A percentile compares a stretch with the other conserved stretches of the same genome.
Evolutionary conservation across 169 alveolate genomes (phyloP).

Genomic region (Perkinsus marinus): DNA sequence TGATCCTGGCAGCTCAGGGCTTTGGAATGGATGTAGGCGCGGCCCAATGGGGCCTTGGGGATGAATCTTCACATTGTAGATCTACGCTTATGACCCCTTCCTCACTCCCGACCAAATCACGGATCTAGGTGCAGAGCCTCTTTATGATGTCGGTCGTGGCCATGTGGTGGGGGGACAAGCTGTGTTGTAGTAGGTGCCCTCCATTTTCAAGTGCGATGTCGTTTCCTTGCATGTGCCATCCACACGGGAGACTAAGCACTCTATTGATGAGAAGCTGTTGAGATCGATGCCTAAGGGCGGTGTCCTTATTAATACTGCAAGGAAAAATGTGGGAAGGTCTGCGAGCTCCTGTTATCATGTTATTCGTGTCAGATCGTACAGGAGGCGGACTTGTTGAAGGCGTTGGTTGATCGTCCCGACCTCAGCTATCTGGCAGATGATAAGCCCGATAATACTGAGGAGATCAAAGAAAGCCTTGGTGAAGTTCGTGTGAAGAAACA

Average conservation of each 20-base stretch:
- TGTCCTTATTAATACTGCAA: slow-evolving; percentile 20
- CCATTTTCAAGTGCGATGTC: neutral
- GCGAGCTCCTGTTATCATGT: neutral
- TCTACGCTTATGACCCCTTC: neutral
- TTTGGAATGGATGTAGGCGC: slow-evolving; percentile 17
- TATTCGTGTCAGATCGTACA: neutral
- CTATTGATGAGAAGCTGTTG: slow-evolving; percentile 21
- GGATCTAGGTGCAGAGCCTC: neutral
- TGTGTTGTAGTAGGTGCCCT: neutral
- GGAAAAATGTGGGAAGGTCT: neutral
- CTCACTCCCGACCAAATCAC: neutral
- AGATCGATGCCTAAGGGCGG: slow-evolving; percentile 28
- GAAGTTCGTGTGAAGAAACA: neutral
- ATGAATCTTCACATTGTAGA: neutral
- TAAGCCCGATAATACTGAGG: neutral
- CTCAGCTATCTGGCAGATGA: slow-evolving; percentile 8
- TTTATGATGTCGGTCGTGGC: neutral
- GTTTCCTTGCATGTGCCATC: slow-evolving; percentile 22
- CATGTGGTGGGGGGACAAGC: no score
- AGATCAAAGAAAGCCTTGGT: neutral
- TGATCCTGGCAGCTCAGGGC: slow-evolving; percentile 18
- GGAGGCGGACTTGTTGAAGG: neutral
- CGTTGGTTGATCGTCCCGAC: neutral
- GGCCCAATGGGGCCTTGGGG: neutral
- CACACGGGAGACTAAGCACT: slow-evolving; percentile 20